These are phyloP conservation scores for Byssothecium circinans DNA, from an alignment of 2,329 filamentous ascomycete species.

Conservation along the genomic window DNA sequence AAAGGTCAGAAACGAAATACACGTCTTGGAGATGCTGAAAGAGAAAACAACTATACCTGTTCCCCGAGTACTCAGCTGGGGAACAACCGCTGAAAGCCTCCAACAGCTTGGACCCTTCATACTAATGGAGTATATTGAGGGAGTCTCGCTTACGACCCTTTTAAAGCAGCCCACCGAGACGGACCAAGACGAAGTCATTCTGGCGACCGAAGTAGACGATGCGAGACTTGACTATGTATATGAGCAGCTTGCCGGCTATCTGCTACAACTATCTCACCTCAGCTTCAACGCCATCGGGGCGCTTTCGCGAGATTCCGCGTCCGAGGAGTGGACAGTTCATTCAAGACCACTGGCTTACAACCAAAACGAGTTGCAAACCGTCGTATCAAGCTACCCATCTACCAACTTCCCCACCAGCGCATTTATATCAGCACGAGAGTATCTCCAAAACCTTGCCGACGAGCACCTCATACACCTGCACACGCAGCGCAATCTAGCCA, in stretches of 20 bases:
- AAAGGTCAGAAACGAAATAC: too few relatives aligned
- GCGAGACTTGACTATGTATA: slow-evolving; percentile 21
- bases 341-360: slow-evolving; percentile 23
- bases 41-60: too few relatives aligned
- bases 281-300: slow-evolving; percentile 24
- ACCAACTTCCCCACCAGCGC: slow-evolving; percentile 30
- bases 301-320: slow-evolving; percentile 34
- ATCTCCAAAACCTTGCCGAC: slow-evolving; percentile 22
- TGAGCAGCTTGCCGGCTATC: slow-evolving; percentile 21
- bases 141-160: too few relatives aligned
- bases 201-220: slow-evolving; percentile 13
- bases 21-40: too few relatives aligned
- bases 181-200: slow-evolving; percentile 21
- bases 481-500: slow-evolving; percentile 26
- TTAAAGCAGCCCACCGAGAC: slow-evolving; percentile 16
- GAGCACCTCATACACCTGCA: slow-evolving; percentile 25
- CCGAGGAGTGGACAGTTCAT: slow-evolving; percentile 34
- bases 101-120: too few relatives aligned
- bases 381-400: slow-evolving; percentile 33
- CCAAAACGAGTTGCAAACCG: slow-evolving; percentile 25
- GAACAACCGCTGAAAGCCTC: too few relatives aligned
- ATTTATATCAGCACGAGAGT: slow-evolving; percentile 22
- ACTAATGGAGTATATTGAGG: too few relatives aligned
- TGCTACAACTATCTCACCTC: slow-evolving; percentile 16
- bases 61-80: too few relatives aligned